A percentile compares a stretch with the other conserved stretches of the same genome.
These are phyloP conservation scores for Aspergillus cavernicola DNA, from an alignment of 495 filamentous ascomycete species.

Conservation along the genomic window DNA sequence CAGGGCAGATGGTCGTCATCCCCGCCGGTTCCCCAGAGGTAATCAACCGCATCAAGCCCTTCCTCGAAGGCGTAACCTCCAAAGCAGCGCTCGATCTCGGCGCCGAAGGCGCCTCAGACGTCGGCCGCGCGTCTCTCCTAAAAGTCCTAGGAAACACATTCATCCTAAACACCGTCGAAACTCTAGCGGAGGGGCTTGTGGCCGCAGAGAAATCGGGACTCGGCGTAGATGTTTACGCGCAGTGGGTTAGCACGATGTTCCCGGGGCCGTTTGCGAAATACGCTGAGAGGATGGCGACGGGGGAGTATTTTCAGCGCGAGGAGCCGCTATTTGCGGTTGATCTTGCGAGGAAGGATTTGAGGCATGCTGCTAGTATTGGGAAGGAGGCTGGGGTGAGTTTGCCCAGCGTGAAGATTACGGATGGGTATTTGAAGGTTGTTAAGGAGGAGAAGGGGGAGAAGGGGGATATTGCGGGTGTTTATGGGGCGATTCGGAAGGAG, in stretches of 20 bases:
- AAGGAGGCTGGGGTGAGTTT: conserved; percentile 57
- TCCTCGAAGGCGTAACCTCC: conserved; percentile 74
- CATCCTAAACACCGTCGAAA: conserved; percentile 77
- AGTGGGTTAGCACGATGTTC: conserved; percentile 61
- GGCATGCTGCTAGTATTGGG: conserved; percentile 70
- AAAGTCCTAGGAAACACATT: conserved; percentile 89
- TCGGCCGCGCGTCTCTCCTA: conserved; percentile 42
- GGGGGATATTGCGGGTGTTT: conserved; percentile 82
- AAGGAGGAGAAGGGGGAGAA: conserved; percentile 68
- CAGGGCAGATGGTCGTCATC: conserved; percentile 70
- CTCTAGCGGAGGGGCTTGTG: conserved; percentile 69
- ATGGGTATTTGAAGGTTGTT: conserved; percentile 63
- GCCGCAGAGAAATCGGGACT: conserved; percentile 79
- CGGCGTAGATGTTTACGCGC: conserved; percentile 63
- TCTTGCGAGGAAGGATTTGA: conserved; percentile 78
- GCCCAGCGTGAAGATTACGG: conserved; percentile 61
- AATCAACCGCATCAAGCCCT: conserved; percentile 66
- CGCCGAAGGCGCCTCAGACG: conserved; percentile 39
- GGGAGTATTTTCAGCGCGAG: conserved; percentile 67
- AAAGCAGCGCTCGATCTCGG: conserved; percentile 53
- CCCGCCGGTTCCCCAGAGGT: conserved; percentile 62
- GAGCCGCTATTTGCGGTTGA: conserved; percentile 86
- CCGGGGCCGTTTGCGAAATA: conserved; percentile 60
- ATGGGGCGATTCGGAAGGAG: conserved; percentile 69
- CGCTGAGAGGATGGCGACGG: conserved; percentile 64